Evolutionary conservation across 2,329 filamentous ascomycete genomes (phyloP), one percentile per base, ranked within the genome.

Genomic region (Trichoderma arundinaceum): DNA sequence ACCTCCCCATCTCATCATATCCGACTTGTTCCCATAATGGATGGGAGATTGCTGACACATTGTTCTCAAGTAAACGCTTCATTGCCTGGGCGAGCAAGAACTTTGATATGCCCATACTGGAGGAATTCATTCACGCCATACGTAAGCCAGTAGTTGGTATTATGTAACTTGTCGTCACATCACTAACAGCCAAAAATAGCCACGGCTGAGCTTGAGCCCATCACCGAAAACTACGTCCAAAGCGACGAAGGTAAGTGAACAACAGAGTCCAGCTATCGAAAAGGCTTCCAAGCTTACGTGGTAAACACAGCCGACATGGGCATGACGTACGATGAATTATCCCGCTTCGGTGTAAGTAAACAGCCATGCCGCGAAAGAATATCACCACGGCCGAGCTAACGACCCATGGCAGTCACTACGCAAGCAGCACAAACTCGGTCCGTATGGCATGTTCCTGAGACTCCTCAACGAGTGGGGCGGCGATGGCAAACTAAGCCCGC

Each of bases 31-130:
- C 22, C 46, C 22, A 41, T 12, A 49, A 32, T 22, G 28, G 28
- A 32, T 22, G 28, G 28, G 12, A 33, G 1, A 17, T 56, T 48
- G 19, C 32, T 59, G 5, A 59, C 22, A 4, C 22, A 4, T 6
- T 0, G 10, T 3, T 39, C 13, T 7, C 6, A 6, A 59, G 89
- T 87, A 53, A 72, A 75, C 80, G 15, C 91, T 92, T 77, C 87
- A 90, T 68, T 76, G 75, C 41, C 4, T 91, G 85, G 81, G 82
- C 86, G 1, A 73, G 79, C 19, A 77, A 77, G 19, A 78, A 80
- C 22, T 91, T 89, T 76, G 75, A 82, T 6, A 78, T 92, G 2
- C 87, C 88, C 0, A 86, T 91, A 57, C 79, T 91, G 39, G 75
- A 83, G 7, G 82, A 86, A 19, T 92, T 92, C 76, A 77, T 92